Percentiles rank a stretch among this genome's conserved stretches.
phyloP scores from a whole-genome alignment of 495 filamentous ascomycete species.

The Tuber aestivum region DNA sequence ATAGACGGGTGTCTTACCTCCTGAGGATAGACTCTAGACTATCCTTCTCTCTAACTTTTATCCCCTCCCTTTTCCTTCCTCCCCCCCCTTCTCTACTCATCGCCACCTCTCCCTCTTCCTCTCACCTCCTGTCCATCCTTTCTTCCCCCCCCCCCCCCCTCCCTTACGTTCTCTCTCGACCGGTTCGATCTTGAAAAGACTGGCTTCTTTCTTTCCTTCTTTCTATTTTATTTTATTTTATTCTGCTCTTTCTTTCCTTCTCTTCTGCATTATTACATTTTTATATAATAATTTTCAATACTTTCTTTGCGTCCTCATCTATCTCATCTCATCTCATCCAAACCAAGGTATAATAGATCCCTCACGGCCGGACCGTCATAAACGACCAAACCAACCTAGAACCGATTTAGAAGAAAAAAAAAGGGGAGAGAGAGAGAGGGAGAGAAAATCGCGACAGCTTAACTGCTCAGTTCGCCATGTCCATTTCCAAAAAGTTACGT shows the following conservation, averaged over 20 bases:
- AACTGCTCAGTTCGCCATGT: slow-evolving; percentile 16
- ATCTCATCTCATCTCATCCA: neutral
- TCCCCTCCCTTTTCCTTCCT: neutral
- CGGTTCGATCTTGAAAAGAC: slow-evolving; percentile 14
- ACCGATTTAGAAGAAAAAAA: neutral
- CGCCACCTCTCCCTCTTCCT: neutral
- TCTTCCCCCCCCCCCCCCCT: slow-evolving; percentile 9
- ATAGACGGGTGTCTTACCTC: no score
- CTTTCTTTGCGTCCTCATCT: neutral
- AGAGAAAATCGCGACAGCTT: slow-evolving; percentile 25
- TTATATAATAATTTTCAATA: neutral
- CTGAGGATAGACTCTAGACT: neutral
- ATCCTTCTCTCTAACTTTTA: neutral
- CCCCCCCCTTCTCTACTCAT: neutral
- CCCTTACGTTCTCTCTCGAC: slow-evolving; percentile 4
- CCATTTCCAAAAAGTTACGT: slow-evolving; percentile 17
- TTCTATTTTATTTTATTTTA: neutral
- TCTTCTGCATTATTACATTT: neutral
- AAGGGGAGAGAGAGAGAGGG: neutral
- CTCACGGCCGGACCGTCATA: slow-evolving; percentile 31
- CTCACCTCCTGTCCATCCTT: neutral
- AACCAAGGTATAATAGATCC: neutral
- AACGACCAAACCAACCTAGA: neutral
- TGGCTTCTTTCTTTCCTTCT: slow-evolving; percentile 9
- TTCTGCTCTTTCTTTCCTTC: neutral